Conservation (phyloP, 129 eudicot genomes). For the Helichrysum umbraculigerum region DNA sequence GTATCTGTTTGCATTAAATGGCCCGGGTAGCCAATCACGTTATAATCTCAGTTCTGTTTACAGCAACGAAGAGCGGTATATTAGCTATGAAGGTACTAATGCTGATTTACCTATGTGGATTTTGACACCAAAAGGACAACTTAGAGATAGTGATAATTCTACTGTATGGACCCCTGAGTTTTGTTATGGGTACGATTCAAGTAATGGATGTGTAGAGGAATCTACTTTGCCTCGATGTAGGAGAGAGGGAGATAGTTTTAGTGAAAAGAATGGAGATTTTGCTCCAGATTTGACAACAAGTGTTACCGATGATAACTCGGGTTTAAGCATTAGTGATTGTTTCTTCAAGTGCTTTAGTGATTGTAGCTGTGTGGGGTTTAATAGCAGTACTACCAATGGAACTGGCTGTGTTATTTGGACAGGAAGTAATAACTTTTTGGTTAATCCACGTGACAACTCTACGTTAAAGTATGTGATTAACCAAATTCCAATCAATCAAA, state of each 20-base stretch:
- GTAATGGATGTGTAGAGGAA: constrained; percentile 16
- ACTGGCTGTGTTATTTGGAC: constrained; percentile 32
- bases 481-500: not conserved
- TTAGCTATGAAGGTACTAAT: not conserved
- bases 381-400: not conserved
- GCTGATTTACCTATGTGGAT: not conserved
- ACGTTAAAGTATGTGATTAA: constrained; percentile 20
- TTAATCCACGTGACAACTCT: constrained; percentile 21
- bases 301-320: constrained; percentile 15
- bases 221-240: constrained; percentile 28
- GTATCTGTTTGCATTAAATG: too few species aligned
- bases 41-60: not conserved
- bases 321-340: constrained; percentile 49
- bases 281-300: not conserved
- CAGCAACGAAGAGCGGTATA: not conserved
- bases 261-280: constrained; percentile 13
- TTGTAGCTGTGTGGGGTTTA: constrained; percentile 47
- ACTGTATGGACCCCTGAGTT: constrained; percentile 10
- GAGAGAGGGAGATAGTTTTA: constrained; percentile 6
- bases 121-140: constrained; percentile 24
- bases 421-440: not conserved
- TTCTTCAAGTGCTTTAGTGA: constrained; percentile 45
- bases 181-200: constrained; percentile 29
- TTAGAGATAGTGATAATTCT: not conserved
- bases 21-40: too few species aligned